Conservation (phyloP, 192 early-diverging fungal species). For the Physocladia obscura region DNA sequence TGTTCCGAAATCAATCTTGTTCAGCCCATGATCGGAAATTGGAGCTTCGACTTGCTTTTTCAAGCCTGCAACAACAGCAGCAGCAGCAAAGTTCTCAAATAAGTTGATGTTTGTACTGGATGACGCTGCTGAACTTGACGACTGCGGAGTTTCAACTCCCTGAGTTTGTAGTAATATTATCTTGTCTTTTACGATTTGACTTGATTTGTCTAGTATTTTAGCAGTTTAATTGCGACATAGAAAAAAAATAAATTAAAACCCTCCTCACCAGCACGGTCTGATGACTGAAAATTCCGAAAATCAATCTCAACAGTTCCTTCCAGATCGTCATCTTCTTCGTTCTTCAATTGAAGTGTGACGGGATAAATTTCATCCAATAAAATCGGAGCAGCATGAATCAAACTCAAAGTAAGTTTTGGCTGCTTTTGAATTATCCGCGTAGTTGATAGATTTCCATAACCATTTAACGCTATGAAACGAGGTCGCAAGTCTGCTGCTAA, state of each 20-base stretch:
- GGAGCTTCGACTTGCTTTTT: no score
- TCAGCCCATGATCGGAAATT: conserved; percentile 14
- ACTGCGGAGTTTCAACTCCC: not conserved
- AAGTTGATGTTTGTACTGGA: not conserved
- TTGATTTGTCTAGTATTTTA: conserved; percentile 20
- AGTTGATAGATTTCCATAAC: conserved; percentile 52
- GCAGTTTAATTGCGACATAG: not conserved
- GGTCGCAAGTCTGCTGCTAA: conserved; percentile 29
- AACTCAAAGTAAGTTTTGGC: conserved; percentile 57
- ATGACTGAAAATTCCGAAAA: conserved; percentile 50
- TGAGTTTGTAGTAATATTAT: not conserved
- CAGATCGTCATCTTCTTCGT: conserved; percentile 61
- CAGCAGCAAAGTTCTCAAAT: not conserved
- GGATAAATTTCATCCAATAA: conserved; percentile 69
- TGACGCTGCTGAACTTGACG: not conserved
- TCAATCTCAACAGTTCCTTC: conserved; percentile 62
- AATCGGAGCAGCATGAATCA: conserved; percentile 58
- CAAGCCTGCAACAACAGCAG: no score
- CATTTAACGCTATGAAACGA: conserved; percentile 47
- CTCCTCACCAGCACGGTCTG: conserved; percentile 37
- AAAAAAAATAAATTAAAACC: not conserved
- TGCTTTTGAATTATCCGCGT: conserved; percentile 57
- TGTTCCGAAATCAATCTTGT: conserved; percentile 45
- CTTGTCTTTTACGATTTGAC: conserved; percentile 9
- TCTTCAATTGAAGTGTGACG: conserved; percentile 60